Base-by-base conservation (phyloP, 2,329 filamentous ascomycete genomes). In the Acarospora socialis region DNA sequence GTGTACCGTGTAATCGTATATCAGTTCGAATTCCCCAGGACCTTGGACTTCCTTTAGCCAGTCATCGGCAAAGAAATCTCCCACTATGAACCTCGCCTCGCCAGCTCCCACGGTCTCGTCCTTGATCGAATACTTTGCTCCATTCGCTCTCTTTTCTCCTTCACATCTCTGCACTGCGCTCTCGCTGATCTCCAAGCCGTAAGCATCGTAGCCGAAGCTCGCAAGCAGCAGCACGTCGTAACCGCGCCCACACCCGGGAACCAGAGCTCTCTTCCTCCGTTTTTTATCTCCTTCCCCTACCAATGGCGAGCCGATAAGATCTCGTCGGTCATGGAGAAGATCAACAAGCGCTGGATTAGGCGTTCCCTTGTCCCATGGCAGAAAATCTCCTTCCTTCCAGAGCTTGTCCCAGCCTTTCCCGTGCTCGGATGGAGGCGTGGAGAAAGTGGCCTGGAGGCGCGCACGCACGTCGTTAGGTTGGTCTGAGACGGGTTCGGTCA, bases 191-290 rank as follows among this genome's bases (percentile, higher is more conserved):
- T 92, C 83, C 2, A 92, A 56, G 0, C 81, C 84, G 46, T 71
- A 75, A 1, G 74, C 73, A 54, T 92, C 77, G 50, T 81, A 90
- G 1, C 83, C 83, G 47, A 77, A 71, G 7, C 71, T 70, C 30
- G 74, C 70, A 26, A 92, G 65, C 21, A 92, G 61, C 7, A 82
- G 62, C 2, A 83, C 79, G 56, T 92, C 84, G 48, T 90, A 78
- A 4, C 83, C 84, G 28, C 70, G 68, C 0, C 83, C 84, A 53
- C 83, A 92, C 4, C 82, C 83, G 0, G 83, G 80, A 0, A 92
- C 77, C 6, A 92, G 60, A 1, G 77, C 82, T 35, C 60, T 62
- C 44, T 67, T 69, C 33, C 56, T 47, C 22, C 43, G 44, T 19
- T 36, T 43, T 15, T 44, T 25, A 3, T 17, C 35, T 5, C 37